Evolutionary conservation across 257 asterid species (phyloP), one percentile per base, ranked within the genome.

Genomic region (Solanum ossicruentum): DNA sequence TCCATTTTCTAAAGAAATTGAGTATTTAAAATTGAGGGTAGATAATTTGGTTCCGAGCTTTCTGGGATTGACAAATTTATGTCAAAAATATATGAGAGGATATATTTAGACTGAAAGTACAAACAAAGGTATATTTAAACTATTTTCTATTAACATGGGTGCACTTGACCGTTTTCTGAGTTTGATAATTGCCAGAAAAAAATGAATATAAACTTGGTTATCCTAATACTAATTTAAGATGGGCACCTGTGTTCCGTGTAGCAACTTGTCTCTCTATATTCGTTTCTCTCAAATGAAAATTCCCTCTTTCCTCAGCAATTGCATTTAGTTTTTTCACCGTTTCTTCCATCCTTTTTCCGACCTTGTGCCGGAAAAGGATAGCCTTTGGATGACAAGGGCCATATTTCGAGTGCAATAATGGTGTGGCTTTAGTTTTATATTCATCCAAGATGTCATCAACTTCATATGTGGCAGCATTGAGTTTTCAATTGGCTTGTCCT

Each of bases 241-340:
- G 26, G 10, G 65, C 6, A 67, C 75, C 75, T 67, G 49, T 67
- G 15, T 67, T 21, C 10, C 21, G 75, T 23, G 7, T 32, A 0
- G 43, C n/a, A 15, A 4, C 3, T 67, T 67, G 75, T 32, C 75
- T 67, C 75, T 28, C 75, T 28, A 13, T 32, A 67, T 32, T 7
- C 5, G 2, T 45, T 51, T 85, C 89, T 12, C 43, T n/a, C 66
- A 87, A 63, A 79, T 70, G 86, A 58, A 88, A 79, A 17, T 85
- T 85, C 20, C 12, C 16, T 12, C 88, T 57, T 36, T 86, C 91
- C 10, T 67, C 88, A 32, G 87, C 85, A 60, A 89, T 54, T 5
- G 13, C 70, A 20, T 87, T 18, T 81, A 89, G 15, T 28, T 87
- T 85, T 12, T 20, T 11, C 5, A 65, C 28, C 21, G 72, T 51